These are phyloP conservation scores for Exophiala sp. DNA, from an alignment of 2,329 filamentous ascomycete species.

Conservation along the genomic window DNA sequence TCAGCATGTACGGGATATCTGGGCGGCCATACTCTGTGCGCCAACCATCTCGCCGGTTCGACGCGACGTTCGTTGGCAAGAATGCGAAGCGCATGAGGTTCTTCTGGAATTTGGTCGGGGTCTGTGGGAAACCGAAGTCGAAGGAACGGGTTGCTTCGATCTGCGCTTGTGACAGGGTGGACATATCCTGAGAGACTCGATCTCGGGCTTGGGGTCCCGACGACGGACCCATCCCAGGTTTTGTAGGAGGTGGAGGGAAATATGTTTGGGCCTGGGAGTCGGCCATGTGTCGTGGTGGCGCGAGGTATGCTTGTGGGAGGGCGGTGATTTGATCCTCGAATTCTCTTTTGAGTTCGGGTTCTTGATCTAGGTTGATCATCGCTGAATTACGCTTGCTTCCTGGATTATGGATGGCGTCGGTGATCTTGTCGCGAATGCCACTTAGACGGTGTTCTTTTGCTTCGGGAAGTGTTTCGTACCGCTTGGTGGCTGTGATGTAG, in stretches of 20 bases:
- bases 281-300: slow-evolving; percentile 24
- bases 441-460: slow-evolving; percentile 50
- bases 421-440: slow-evolving; percentile 75
- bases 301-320: slow-evolving; percentile 57
- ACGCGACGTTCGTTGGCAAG: slow-evolving; percentile 44
- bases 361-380: slow-evolving; percentile 75
- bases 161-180: slow-evolving; percentile 22
- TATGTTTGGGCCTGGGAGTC: slow-evolving; percentile 8
- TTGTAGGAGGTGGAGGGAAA: slow-evolving; percentile 21
- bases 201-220: no score
- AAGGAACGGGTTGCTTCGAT: slow-evolving; percentile 45
- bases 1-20: slow-evolving; percentile 81
- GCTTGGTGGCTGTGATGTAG: slow-evolving; percentile 78
- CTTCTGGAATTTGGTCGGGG: slow-evolving; percentile 84
- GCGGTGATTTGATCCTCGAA: slow-evolving; percentile 75
- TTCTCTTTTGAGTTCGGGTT: slow-evolving; percentile 68
- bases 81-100: slow-evolving; percentile 88
- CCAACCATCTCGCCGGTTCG: slow-evolving; percentile 65
- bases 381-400: slow-evolving; percentile 83
- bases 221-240: slow-evolving; percentile 2
- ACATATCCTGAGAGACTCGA: not conserved
- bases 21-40: slow-evolving; percentile 88
- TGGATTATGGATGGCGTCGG: slow-evolving; percentile 81
- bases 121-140: slow-evolving; percentile 77
- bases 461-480: slow-evolving; percentile 36